A percentile compares a stretch with the other conserved stretches of the same genome.
phyloP scores from a whole-genome alignment of 371 early-diverging fungal genomes.

The Rhizopus microsporus region DNA sequence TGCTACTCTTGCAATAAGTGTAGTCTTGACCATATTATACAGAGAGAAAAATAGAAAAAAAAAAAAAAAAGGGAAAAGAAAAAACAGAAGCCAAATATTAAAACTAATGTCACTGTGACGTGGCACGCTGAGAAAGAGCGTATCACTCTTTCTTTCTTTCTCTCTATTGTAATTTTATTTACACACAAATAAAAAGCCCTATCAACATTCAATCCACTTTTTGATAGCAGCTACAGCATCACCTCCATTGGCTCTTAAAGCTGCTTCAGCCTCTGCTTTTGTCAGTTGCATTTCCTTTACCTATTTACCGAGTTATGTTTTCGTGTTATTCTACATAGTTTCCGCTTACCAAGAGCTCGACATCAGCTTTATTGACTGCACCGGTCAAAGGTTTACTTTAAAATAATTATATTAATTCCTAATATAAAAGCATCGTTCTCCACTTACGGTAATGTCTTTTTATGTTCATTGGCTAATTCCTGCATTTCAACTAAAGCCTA shows the following conservation, averaged over 20 bases:
- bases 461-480: slow-evolving; percentile 20
- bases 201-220: slow-evolving; percentile 32
- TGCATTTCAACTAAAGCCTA: slow-evolving; percentile 19
- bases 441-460: slow-evolving; percentile 19
- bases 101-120: slow-evolving; percentile 6
- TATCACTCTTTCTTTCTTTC: not conserved
- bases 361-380: slow-evolving; percentile 21
- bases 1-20: slow-evolving; percentile 90
- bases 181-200: not conserved
- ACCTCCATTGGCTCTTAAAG: slow-evolving; percentile 40
- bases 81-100: slow-evolving; percentile 1
- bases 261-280: slow-evolving; percentile 41
- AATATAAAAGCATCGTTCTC: too few relatives aligned
- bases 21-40: slow-evolving; percentile 85
- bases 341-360: slow-evolving; percentile 24
- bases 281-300: slow-evolving; percentile 45
- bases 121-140: slow-evolving; percentile 1
- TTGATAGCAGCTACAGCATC: slow-evolving; percentile 45
- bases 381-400: slow-evolving; percentile 12
- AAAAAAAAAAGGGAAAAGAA: slow-evolving; percentile 5
- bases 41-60: slow-evolving; percentile 4
- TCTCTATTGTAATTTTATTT: not conserved
- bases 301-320: slow-evolving; percentile 1
- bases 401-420: not conserved
- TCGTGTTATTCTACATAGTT: not conserved